A percentile compares a stretch with the other conserved stretches of the same genome.
Evolutionary conservation across 2,329 filamentous ascomycete species (phyloP).

Genomic region (Cladophialophora chaetospira): DNA sequence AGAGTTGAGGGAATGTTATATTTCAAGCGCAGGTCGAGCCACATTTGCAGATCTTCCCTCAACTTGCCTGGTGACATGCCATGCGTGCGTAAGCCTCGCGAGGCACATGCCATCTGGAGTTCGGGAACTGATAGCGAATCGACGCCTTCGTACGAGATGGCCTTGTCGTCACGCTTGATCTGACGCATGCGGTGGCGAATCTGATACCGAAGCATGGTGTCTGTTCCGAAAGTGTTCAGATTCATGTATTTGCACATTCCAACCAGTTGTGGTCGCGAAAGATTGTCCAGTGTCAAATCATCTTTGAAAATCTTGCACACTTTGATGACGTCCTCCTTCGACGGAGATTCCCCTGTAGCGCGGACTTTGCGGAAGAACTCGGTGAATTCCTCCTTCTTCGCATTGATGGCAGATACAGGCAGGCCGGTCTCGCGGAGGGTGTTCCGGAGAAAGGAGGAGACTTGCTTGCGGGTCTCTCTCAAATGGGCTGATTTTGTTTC

Average conservation of each 20-base stretch:
- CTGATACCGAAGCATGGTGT: conserved; percentile 96
- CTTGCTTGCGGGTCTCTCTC: conserved; percentile 85
- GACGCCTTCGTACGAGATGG: conserved; percentile 91
- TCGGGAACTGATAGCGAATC: conserved; percentile 91
- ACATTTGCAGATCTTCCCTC: conserved; percentile 86
- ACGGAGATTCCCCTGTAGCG: conserved; percentile 86
- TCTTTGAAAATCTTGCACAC: conserved; percentile 99
- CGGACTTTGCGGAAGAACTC: conserved; percentile 97
- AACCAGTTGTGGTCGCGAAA: conserved; percentile 91
- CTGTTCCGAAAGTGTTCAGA: conserved; percentile 93
- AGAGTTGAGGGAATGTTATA: conserved; percentile 96
- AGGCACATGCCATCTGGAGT: conserved; percentile 87
- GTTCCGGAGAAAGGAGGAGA: conserved; percentile 83
- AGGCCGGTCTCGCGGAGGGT: conserved; percentile 93
- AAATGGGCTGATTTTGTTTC: conserved; percentile 83
- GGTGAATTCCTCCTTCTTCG: conserved; percentile 89
- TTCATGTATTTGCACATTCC: conserved; percentile 99
- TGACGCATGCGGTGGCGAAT: conserved; percentile 97
- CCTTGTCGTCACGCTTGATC: conserved; percentile 96
- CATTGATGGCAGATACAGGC: conserved; percentile 78
- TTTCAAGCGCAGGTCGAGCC: conserved; percentile 90
- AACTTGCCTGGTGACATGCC: conserved; percentile 86
- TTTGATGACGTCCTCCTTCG: conserved; percentile 89
- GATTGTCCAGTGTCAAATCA: conserved; percentile 93
- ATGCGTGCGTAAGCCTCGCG: conserved; percentile 88